Evolutionary conservation across 306 rosid genomes (phyloP), one percentile per base, ranked within the genome.

Genomic region (Quercus robur): DNA sequence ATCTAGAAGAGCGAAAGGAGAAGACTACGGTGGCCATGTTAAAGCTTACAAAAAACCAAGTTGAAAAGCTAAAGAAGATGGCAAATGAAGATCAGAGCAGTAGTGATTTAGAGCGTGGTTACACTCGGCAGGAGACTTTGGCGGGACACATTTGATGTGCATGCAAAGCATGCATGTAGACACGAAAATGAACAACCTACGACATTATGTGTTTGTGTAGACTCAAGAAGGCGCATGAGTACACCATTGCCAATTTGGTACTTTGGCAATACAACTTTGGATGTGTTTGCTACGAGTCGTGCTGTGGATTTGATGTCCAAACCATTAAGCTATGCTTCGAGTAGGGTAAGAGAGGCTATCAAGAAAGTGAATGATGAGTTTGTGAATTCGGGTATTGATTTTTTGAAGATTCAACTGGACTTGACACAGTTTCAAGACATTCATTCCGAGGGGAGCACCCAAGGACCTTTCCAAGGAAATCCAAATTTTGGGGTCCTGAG

Each of bases 111-210:
- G 70, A n/a, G 2, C 87, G 86, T 0, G 55, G 80, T 23, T 92
- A 79, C 21, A 86, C 82, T 0, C 77, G 91, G 38, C 89, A 75
- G 2, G 97, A 93, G 78, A 66, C 81, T 0, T 3, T 93, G 8
- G 70, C 90, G 0, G 91, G 90, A 0, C 88, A 93, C 52, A 49
- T 89, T 1, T 93, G 97, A 61, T 84, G 84, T 57, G 89, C 93
- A 1, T 66, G 89, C 75, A 89, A 86, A 71, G 93, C 97, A 0
- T 78, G 93, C 97, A 0, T 78, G 93, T 5, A 66, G 66, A 0
- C 89, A 75, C 74, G 11, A 3, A 28, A 10, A 64, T 1, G 84
- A 89, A 18, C 97, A 89, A 21, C 87, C 83, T 14, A 86, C 91
- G 0, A 49, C 55, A 0, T 15, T 89, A 12, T 86, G 86, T 11